Conservation (phyloP, 2,329 filamentous ascomycete genomes). For the Ophiostoma sp. region DNA sequence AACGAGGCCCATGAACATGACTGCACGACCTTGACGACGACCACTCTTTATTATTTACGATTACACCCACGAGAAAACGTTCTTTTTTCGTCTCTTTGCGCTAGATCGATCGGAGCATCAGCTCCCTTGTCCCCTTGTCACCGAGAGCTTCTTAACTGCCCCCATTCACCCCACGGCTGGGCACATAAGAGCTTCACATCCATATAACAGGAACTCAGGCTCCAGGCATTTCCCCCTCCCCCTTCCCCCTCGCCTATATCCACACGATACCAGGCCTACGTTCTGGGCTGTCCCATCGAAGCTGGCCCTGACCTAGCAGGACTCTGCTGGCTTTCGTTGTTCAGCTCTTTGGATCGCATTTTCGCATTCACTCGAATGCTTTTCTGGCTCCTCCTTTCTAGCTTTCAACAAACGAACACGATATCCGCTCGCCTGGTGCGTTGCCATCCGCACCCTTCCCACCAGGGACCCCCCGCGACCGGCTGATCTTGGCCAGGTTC, state of each 20-base stretch:
- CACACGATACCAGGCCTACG: conserved; percentile 16
- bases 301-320: conserved; percentile 11
- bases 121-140: not conserved
- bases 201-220: conserved; percentile 19
- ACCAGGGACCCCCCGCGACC: not conserved
- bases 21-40: conserved; percentile 15
- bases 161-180: not conserved
- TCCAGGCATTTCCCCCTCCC: not conserved
- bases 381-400: too few relatives aligned
- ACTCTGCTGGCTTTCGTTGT: not conserved
- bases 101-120: not conserved
- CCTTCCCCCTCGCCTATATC: conserved; percentile 3
- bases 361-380: not conserved
- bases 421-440: conserved; percentile 7
- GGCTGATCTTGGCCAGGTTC: not conserved
- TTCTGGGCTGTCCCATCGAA: conserved; percentile 4
- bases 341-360: conserved; percentile 10
- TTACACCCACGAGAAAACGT: conserved; percentile 11
- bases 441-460: not conserved
- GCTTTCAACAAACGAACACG: not conserved
- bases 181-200: conserved; percentile 1
- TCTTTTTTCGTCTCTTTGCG: conserved; percentile 13
- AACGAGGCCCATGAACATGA: conserved; percentile 15
- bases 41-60: not conserved
- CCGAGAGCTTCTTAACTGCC: not conserved